Percentiles rank a stretch among this genome's conserved stretches.
These are phyloP conservation scores for Dendrocalamus sinicus DNA, from an alignment of 176 grass and related monocot genomes.

Conservation along the genomic window DNA sequence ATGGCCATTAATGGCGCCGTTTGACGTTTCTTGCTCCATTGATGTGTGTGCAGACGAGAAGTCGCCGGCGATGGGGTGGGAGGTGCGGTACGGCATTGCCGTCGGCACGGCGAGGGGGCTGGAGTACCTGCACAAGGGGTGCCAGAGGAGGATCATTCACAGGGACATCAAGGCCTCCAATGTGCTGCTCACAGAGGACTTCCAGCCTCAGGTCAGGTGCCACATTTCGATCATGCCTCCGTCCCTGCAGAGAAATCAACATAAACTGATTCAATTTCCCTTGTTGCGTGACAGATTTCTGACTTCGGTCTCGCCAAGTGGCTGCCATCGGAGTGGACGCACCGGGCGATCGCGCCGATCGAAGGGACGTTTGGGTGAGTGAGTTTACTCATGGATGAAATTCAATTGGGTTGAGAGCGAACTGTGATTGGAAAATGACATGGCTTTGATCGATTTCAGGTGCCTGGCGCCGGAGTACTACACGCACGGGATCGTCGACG, in stretches of 20 bases:
- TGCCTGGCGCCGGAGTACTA: conserved; percentile 97
- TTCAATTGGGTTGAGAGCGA: background rate
- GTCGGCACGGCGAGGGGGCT: conserved; percentile 80
- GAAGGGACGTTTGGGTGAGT: conserved; percentile 88
- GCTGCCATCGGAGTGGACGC: conserved; percentile 92
- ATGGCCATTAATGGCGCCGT: background rate
- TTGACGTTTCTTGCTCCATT: background rate
- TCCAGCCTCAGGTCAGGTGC: conserved; percentile 67
- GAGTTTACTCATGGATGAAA: background rate
- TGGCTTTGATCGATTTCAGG: conserved; percentile 25
- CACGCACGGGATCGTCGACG: conserved; percentile 87
- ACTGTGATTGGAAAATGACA: background rate
- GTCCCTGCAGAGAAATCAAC: background rate
- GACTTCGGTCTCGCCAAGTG: conserved; percentile 95
- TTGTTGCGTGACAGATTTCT: conserved; percentile 59
- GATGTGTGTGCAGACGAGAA: conserved; percentile 45
- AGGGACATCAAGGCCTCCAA: conserved; percentile 95
- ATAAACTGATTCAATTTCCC: background rate
- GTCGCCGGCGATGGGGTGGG: conserved; percentile 67
- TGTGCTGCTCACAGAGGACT: conserved; percentile 73
- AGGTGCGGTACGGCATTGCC: conserved; percentile 62
- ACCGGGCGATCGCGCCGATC: conserved; percentile 86
- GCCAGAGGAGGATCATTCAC: conserved; percentile 86
- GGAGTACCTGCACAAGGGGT: conserved; percentile 91
- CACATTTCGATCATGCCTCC: background rate